phyloP scores from a whole-genome alignment of 2,329 filamentous ascomycete species.

The Fusarium begoniae region DNA sequence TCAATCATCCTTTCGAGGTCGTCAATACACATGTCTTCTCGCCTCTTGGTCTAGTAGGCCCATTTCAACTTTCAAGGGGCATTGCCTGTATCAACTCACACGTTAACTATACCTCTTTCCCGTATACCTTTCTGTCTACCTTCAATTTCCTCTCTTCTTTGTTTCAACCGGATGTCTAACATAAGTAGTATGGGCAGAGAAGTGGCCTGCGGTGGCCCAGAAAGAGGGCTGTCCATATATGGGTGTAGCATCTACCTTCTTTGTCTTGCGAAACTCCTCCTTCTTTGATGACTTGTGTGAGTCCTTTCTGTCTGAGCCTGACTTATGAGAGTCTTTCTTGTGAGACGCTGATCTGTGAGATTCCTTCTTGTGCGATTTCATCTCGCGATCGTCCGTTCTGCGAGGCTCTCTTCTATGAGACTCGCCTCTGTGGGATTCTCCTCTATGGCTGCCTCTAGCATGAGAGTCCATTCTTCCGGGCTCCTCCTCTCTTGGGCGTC shows the following conservation, averaged over 20 bases:
- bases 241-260: not conserved
- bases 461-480: fast-evolving
- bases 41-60: fast-evolving
- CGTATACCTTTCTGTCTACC: not conserved
- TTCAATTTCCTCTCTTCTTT: not conserved
- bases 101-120: fast-evolving
- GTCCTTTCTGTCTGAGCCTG: not conserved
- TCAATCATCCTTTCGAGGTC: fast-evolving
- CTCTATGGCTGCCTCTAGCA: fast-evolving
- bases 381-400: fast-evolving
- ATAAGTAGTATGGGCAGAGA: fast-evolving
- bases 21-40: fast-evolving
- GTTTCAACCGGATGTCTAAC: fast-evolving
- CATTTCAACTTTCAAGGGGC: fast-evolving
- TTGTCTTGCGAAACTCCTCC: not conserved
- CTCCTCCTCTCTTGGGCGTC: not conserved
- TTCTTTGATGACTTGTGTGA: no score
- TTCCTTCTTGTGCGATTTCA: not conserved
- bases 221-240: not conserved
- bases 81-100: not conserved
- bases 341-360: not conserved
- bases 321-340: not conserved
- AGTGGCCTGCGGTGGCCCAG: no score
- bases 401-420: not conserved
- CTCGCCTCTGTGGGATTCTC: not conserved